Base-by-base conservation (phyloP, 2,329 filamentous ascomycete genomes). In the Thelonectria olida region DNA sequence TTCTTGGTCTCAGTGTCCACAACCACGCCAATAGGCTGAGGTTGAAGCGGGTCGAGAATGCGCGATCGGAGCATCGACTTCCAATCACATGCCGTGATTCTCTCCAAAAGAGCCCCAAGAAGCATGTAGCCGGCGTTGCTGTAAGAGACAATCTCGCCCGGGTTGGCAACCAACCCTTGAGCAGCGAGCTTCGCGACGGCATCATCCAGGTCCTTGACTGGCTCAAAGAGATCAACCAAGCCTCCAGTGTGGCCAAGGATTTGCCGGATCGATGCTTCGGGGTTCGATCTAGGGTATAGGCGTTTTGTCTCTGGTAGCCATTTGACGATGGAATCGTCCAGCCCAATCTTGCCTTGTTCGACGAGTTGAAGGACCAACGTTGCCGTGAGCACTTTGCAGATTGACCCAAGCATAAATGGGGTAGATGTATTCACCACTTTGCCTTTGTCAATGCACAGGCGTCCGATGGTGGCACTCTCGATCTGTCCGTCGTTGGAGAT, bases 361-460 rank as follows among this genome's bases (percentile, higher is more conserved):
- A 49, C 53, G 23, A 55, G 42, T 47, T 55, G 53, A 12, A 42
- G 54, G 48, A 34, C 23, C 6, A 49, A n/a, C 31, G 34, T 23
- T 27, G 42, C 54, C 19, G 34, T 49, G 25, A 50, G 45, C 17
- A 45, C 51, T 20, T 54, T 54, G 39, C 51, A 54, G n/a, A 54
- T 44, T n/a, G 51, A 54, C 13, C 51, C 51, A 17, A 54, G 51
- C 51, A 54, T 54, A 15, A 54, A 54, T 17, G 51, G 51, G 12
- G 51, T 54, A 9, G 39, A 54, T 7, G 4, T 10, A 6, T 25
- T n/a, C 1, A 45, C 51, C 15, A 2, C 10, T 13, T 12, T 9
- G 5, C 27, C 28, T 13, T 9, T 38, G 8, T 28, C 52, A 22
- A 54, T n/a, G 28, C 22, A 23, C 15, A 9, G 41, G 20, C 28